Evolutionary conservation across 352 stramenopile species (phyloP), one percentile per base, ranked within the genome.

Genomic region (Pythium inflatum): DNA sequence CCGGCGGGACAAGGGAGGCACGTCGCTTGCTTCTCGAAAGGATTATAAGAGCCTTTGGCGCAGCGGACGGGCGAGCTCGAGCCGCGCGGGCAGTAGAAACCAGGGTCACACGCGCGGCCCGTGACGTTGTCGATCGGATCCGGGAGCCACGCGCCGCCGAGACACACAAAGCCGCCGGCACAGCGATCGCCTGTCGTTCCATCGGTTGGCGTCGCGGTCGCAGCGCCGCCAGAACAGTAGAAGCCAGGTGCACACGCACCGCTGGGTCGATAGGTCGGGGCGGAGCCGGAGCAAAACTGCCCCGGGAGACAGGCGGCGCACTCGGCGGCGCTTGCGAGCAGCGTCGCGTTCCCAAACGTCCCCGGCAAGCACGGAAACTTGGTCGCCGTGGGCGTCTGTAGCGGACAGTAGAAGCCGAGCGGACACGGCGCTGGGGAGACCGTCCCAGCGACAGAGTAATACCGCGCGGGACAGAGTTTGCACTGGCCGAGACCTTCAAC

Each of bases 341-440:
- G 48, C 20, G 71, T 64, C 20, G 73, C 41, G 49, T 85, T 84
- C 27, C 89, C 85, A 60, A 83, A 95, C 0, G 84, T 83, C 3
- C 88, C 88, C 24, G 81, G 68, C 12, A 73, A 71, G 65, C 88
- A 93, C 16, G 85, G 77, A 62, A 80, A 95, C 48, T 70, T 77
- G 2, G 74, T 84, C 33, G 66, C 30, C 0, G 68, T 78, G 1
- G 77, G 71, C 2, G 81, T 96, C 34, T 79, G 66, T 0, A 75
- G 28, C 0, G 82, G 88, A 64, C 92, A 98, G 61, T 90, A 97
- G 64, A 81, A 94, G 5, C 90, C 92, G 40, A 67, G 55, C 2
- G 80, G 82, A 50, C 91, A 98, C 28, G 69, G 24, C 38, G 64
- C 27, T 14, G 90, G 88, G 2, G 50, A 77, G 12, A 79, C 57